Evolutionary conservation across 257 asterid species (phyloP).

Genomic region (Gentiana macrophylla): DNA sequence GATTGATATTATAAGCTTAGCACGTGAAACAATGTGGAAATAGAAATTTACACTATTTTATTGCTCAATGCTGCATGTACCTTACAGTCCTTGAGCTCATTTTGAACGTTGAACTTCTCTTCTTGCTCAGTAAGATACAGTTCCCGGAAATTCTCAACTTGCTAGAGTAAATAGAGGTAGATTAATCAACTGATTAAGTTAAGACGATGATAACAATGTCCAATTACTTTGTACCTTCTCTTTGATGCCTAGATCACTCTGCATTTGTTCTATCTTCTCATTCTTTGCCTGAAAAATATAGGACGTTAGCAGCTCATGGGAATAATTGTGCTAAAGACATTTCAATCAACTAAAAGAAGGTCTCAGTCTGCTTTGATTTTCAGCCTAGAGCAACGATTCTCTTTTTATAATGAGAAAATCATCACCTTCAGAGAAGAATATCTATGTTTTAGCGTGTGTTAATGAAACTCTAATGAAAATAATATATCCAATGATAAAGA

Average conservation of each 20-base stretch:
- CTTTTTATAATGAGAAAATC: too few species aligned
- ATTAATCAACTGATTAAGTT: neutral
- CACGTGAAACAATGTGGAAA: conserved; percentile 7
- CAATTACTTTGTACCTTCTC: conserved; percentile 38
- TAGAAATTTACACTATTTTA: conserved; percentile 1
- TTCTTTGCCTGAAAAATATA: conserved; percentile 48
- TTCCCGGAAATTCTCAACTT: conserved; percentile 48
- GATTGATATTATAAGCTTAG: neutral
- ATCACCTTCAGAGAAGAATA: too few species aligned
- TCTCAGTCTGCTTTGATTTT: too few species aligned
- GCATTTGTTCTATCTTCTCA: conserved; percentile 66
- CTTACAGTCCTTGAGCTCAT: conserved; percentile 68
- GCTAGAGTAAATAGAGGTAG: conserved; percentile 23
- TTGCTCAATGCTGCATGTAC: conserved; percentile 21
- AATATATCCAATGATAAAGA: too few species aligned
- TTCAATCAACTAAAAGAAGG: too few species aligned
- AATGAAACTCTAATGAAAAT: too few species aligned
- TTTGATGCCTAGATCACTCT: conserved; percentile 43
- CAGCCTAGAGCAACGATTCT: too few species aligned
- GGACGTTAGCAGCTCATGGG: neutral
- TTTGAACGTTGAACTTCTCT: conserved; percentile 44
- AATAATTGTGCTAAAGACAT: too few species aligned
- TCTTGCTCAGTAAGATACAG: conserved; percentile 65
- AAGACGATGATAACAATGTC: neutral
- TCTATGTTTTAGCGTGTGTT: too few species aligned